These are phyloP conservation scores for Coemansia sp. DNA, from an alignment of 192 early-diverging fungal genomes.

Conservation along the genomic window DNA sequence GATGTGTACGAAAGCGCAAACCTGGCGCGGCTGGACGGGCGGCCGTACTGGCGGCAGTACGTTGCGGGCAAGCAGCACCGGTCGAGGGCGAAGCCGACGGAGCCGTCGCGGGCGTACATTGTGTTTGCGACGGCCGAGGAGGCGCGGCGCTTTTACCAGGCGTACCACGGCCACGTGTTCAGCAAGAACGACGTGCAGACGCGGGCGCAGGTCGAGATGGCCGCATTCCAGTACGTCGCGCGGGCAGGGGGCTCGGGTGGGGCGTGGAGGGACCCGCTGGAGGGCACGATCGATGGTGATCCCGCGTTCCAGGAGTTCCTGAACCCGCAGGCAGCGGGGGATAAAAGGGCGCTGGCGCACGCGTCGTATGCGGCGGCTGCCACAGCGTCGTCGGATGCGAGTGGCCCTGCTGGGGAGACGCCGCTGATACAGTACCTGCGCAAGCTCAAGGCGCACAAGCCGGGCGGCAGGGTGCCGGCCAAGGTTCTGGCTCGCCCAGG, in stretches of 20 bases:
- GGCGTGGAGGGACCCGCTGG: constrained; percentile 15
- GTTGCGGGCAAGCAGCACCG: constrained; percentile 37
- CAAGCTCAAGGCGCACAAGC: constrained; percentile 21
- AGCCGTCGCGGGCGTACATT: constrained; percentile 39
- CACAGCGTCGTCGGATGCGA: background rate
- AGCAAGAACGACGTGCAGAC: constrained; percentile 21
- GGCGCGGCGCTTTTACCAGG: constrained; percentile 31
- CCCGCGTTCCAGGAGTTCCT: constrained; percentile 37
- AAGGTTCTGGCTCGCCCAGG: background rate
- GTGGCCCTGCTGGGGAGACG: constrained; percentile 7
- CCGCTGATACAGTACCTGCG: constrained; percentile 42
- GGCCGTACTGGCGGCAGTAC: constrained; percentile 45
- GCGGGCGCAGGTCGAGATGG: constrained; percentile 35
- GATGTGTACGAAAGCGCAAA: constrained; percentile 34
- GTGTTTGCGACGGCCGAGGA: constrained; percentile 31
- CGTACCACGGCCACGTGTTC: constrained; percentile 44
- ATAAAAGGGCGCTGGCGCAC: background rate
- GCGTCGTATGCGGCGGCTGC: constrained; percentile 37
- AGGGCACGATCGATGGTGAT: constrained; percentile 28
- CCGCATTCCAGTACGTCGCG: constrained; percentile 26
- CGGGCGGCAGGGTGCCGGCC: background rate
- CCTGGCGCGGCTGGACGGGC: constrained; percentile 19
- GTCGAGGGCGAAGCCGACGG: constrained; percentile 21
- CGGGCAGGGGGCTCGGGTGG: background rate
- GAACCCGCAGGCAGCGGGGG: background rate